Base-by-base conservation (phyloP, 2,329 filamentous ascomycete species). In the Furcasterigmium sp. region DNA sequence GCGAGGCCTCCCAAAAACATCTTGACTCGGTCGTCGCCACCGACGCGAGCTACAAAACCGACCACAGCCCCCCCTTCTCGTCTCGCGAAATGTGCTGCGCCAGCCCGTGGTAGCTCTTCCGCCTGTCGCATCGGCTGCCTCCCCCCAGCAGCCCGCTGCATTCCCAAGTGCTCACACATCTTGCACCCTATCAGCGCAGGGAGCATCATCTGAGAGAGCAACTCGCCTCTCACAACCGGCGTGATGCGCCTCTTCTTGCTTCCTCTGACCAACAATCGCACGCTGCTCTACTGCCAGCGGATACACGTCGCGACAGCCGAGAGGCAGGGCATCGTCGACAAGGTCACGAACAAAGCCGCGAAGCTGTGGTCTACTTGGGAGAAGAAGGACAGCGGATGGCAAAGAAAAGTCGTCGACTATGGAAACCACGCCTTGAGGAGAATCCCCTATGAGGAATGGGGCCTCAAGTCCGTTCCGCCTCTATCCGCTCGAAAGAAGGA, bases 391-490 rank as follows among this genome's bases (percentile, higher is more conserved):
- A 74, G 73, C 36, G 87, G 87, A 42, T 97, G 93, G 93, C 89
- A 96, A 72, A 89, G 85, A 59, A 81, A 81, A 54, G 75, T 96
- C 17, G 91, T 93, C 41, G 75, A 78, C 46, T 94, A 91, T 63
- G 93, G 93, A 44, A 96, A 98, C 67, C 72, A 81, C 39, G 81
- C 88, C 14, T 79, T 98, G 48, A 83, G 87, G 55, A 81, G 88
- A 49, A 95, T 98, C 56, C 87, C 93, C 3, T 96, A 87, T 62
- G 87, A 97, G 67, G 93, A 98, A 83, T 98, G 93, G 93, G 90
- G 88, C 1, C 75, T 98, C 53, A 97, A 97, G 69, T 95, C 89
- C 28, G 84, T 98, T 41, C 93, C 93, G 36, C 84, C 91, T 18
- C 72, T 95, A 53, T 88, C 82, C 34, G 70, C 80, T 45, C 76